Evolutionary conservation across 2,329 filamentous ascomycete genomes (phyloP).

Genomic region (Drechslerella dactyloides): DNA sequence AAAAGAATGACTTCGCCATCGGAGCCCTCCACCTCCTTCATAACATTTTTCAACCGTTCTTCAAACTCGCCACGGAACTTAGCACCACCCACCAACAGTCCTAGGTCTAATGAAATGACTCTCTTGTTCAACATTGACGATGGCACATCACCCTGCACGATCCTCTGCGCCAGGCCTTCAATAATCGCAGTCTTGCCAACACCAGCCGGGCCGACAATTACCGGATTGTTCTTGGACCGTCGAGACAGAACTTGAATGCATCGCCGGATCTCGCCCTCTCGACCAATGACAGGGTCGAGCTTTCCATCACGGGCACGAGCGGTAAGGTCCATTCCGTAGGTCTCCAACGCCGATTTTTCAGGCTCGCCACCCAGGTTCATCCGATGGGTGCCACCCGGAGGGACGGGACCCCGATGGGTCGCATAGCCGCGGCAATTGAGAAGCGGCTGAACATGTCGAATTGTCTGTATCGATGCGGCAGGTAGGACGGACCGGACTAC

Average conservation of each 20-base stretch:
- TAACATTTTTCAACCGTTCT: conserved; percentile 82
- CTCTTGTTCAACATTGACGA: conserved; percentile 95
- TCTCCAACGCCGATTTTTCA: conserved; percentile 85
- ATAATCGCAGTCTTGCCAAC: conserved; percentile 94
- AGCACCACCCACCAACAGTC: conserved; percentile 90
- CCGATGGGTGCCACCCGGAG: conserved; percentile 87
- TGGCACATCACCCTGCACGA: conserved; percentile 89
- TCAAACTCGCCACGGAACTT: conserved; percentile 97
- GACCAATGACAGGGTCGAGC: conserved; percentile 92
- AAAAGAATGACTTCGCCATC: conserved; percentile 91
- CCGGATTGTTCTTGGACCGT: conserved; percentile 93
- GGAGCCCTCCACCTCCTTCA: conserved; percentile 89
- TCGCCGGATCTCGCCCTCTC: conserved; percentile 87
- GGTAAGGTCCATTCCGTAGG: conserved; percentile 90
- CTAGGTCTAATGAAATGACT: conserved; percentile 85
- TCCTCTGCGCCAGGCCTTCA: conserved; percentile 86
- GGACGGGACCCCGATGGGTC: conserved; percentile 74
- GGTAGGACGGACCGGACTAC: conserved; percentile 26
- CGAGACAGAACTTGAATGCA: conserved; percentile 93
- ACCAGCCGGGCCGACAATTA: conserved; percentile 88
- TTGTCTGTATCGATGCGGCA: conserved; percentile 21
- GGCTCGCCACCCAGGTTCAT: conserved; percentile 82
- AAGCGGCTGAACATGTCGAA: conserved; percentile 31
- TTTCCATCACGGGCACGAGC: conserved; percentile 84
- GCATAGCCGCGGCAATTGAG: conserved; percentile 54